Base-by-base conservation (phyloP, 2,329 filamentous ascomycete species). In the Zymoseptoria passerinii region DNA sequence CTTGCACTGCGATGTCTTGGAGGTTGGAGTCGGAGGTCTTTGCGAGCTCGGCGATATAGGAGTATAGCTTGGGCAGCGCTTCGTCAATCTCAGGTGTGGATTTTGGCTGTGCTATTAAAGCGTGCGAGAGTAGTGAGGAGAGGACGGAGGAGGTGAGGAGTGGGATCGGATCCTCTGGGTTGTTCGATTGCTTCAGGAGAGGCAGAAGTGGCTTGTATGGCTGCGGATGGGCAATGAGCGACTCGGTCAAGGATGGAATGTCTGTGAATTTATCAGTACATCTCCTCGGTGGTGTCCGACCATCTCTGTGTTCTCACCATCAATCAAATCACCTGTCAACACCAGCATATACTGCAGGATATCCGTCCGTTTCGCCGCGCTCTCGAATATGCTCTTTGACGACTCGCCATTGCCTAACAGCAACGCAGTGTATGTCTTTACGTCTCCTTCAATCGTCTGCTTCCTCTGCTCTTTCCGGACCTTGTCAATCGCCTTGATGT, bases 401-500 rank as follows among this genome's bases (percentile, higher is more conserved):
- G 51, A 49, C 59, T 79, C 77, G 55, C 77, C 74, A 59, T 79
- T 79, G 54, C 94, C 92, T 27, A 94, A 81, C 67, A 99, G 87
- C 64, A 99, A 80, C 63, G 82, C 78, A 60, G 86, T 83, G 76
- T 96, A 99, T 65, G 87, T 89, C 67, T 87, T 81, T 23, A 92
- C 77, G 75, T 96, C 89, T 57, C 76, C 78, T 73, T 95, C 89
- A 62, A 97, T 86, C 18, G 86, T 87, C 71, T 92, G 84, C 72
- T 87, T 87, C 71, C 92, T 85, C 76, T 91, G 88, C 67, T 97
- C 94, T 75, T 90, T 94, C 75, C 91, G 89, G 66, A 94, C 89
- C 77, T 96, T 97, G 75, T 97, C 94, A 68, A 97, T 90, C 61
- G 92, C 90, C 75, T 92, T 92, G 77, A 99, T 96, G 81, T 92